These are phyloP conservation scores for Pleurotus tuber-regium DNA, from an alignment of 768 basidiomycete genomes.

Conservation along the genomic window DNA sequence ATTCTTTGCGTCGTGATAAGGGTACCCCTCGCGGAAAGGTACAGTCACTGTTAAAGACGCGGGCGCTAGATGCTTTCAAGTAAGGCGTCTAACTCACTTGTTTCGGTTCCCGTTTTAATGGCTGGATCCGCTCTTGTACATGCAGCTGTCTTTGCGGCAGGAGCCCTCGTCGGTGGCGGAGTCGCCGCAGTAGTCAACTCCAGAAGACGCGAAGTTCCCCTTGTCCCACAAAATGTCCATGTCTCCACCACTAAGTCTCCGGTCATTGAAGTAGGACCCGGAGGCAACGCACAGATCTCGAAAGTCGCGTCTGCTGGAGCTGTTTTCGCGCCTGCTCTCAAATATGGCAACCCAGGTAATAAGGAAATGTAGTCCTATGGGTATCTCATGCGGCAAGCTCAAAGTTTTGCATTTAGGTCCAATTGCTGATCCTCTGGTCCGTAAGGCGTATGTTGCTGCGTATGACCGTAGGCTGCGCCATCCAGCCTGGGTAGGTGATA, in stretches of 20 bases:
- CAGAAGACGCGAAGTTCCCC: constrained; percentile 22
- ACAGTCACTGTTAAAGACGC: no score
- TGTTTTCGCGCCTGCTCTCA: constrained; percentile 44
- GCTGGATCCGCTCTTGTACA: constrained; percentile 47
- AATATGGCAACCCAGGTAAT: constrained; percentile 85
- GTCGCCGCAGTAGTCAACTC: constrained; percentile 50
- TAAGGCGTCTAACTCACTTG: background rate
- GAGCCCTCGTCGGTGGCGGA: constrained; percentile 79
- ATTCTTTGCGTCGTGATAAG: no score
- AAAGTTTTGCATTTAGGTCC: constrained; percentile 56
- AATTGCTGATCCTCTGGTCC: constrained; percentile 71
- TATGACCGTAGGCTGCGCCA: constrained; percentile 91
- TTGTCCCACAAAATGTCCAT: constrained; percentile 12
- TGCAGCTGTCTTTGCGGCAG: constrained; percentile 78
- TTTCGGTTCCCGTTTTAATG: constrained; percentile 14
- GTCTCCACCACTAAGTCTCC: constrained; percentile 24
- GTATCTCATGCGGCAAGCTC: constrained; percentile 3
- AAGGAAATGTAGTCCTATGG: constrained; percentile 23
- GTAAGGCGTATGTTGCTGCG: constrained; percentile 82
- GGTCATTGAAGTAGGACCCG: constrained; percentile 43
- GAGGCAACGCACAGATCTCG: constrained; percentile 42
- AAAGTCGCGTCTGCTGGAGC: constrained; percentile 25
- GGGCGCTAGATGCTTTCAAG: no score
- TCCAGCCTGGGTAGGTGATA: constrained; percentile 80
- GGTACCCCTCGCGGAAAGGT: no score